Evolutionary conservation across 2,329 filamentous ascomycete species (phyloP).

Genomic region (Cytospora paraplurivora): DNA sequence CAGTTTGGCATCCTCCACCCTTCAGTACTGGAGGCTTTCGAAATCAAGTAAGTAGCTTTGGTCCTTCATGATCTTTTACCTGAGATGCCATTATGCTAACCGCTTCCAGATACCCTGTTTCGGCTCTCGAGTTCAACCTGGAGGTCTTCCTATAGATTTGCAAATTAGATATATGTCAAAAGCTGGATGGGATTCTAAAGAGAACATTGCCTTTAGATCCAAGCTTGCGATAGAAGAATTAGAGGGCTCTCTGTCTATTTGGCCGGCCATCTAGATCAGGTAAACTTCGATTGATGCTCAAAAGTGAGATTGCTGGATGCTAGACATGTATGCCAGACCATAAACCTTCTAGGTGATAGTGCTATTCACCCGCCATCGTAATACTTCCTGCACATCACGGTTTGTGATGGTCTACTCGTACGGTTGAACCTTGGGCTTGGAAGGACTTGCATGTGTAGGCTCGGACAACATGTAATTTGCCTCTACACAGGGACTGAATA

Average conservation of each 20-base stretch:
- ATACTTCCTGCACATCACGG: too few relatives aligned
- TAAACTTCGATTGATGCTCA: too few relatives aligned
- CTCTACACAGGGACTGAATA: too few relatives aligned
- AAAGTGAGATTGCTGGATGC: background rate
- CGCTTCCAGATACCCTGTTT: constrained; percentile 75
- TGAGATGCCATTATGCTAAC: constrained; percentile 18
- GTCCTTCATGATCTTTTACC: background rate
- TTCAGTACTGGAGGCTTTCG: constrained; percentile 89
- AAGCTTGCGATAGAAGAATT: constrained; percentile 8
- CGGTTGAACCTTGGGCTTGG: too few relatives aligned
- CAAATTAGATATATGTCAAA: background rate
- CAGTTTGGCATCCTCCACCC: constrained; percentile 95
- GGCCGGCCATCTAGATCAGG: background rate
- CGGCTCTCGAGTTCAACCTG: constrained; percentile 90
- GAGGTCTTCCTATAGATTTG: constrained; percentile 76
- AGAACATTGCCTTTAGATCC: constrained; percentile 2
- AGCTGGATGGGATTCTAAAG: background rate
- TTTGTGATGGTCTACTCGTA: too few relatives aligned
- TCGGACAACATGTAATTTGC: too few relatives aligned
- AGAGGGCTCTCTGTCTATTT: background rate
- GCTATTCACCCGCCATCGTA: too few relatives aligned
- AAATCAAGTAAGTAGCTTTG: constrained; percentile 67
- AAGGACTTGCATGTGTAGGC: too few relatives aligned
- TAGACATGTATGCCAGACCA: too few relatives aligned
- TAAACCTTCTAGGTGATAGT: too few relatives aligned